Evolutionary conservation across 2,329 filamentous ascomycete species (phyloP).

Genomic region (Cladosporium sp.): DNA sequence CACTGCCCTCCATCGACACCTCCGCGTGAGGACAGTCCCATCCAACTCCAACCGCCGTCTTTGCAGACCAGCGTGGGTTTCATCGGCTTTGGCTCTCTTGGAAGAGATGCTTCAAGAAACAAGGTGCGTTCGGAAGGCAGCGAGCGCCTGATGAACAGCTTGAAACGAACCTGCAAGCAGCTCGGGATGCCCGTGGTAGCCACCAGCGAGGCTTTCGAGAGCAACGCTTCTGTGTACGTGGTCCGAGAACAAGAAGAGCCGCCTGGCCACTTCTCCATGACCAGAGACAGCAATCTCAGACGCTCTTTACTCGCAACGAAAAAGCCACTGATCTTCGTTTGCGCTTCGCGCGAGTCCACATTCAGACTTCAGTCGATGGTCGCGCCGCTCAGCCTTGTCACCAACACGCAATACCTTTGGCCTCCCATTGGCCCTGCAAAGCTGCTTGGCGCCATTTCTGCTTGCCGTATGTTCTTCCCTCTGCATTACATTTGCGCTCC

Average conservation of each 20-base stretch:
- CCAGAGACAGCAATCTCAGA: background rate
- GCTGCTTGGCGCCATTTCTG: background rate
- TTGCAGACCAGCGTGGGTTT: background rate
- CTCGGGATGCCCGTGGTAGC: background rate
- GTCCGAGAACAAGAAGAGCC: background rate
- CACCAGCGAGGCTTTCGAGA: background rate
- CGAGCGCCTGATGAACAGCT: background rate
- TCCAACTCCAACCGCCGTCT: background rate
- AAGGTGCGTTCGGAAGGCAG: background rate
- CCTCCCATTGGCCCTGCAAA: constrained; percentile 1
- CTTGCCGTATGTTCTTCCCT: background rate
- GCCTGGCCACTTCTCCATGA: too few relatives aligned
- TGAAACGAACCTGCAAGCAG: background rate
- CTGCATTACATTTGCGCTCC: too few relatives aligned
- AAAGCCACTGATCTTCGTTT: background rate
- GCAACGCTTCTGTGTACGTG: background rate
- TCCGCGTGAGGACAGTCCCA: background rate
- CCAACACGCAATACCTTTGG: background rate
- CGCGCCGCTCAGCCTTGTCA: background rate
- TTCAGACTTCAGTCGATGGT: background rate
- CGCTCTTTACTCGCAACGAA: background rate
- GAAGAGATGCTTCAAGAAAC: background rate
- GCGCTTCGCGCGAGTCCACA: background rate
- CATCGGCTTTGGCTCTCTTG: background rate
- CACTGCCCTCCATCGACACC: background rate